These are phyloP conservation scores for Oidium heveae DNA, from an alignment of 2,329 filamentous ascomycete species.

Conservation along the genomic window DNA sequence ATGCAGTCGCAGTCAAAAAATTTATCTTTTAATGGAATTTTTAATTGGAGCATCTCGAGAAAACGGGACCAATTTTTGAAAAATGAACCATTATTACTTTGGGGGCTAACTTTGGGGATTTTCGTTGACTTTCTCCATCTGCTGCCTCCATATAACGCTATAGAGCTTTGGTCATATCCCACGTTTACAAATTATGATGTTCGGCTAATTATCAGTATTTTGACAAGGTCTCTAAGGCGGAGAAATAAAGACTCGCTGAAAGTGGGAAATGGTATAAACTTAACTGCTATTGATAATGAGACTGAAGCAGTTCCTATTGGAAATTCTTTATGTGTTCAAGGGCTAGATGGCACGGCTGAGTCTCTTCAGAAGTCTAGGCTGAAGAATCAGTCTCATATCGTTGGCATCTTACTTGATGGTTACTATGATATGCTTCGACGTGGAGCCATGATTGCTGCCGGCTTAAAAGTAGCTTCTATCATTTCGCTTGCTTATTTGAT, in stretches of 20 bases:
- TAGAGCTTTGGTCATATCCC: constrained; percentile 40
- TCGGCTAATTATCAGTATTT: constrained; percentile 28
- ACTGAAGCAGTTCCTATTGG: constrained; percentile 8
- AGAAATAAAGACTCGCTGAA: constrained; percentile 17
- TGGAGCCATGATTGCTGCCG: constrained; percentile 10
- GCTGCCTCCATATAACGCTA: constrained; percentile 33
- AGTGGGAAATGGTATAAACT: constrained; percentile 9
- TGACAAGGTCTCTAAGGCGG: constrained; percentile 31
- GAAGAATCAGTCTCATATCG: constrained; percentile 5
- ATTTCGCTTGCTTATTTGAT: constrained; percentile 1
- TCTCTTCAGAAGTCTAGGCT: constrained; percentile 1
- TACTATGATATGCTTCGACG: constrained; percentile 12
- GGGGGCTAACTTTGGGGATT: constrained; percentile 43
- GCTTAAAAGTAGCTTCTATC: constrained; percentile 4
- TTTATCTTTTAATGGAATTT: background rate
- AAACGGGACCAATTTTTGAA: background rate
- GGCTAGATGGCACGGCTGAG: constrained; percentile 6
- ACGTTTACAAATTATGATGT: constrained; percentile 41
- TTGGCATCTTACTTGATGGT: constrained; percentile 13
- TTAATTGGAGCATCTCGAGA: background rate
- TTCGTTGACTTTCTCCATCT: constrained; percentile 42
- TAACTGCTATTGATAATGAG: constrained; percentile 11
- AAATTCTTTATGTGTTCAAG: constrained; percentile 5
- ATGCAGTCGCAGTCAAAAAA: background rate
- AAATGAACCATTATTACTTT: constrained; percentile 29